Conservation (phyloP, 495 filamentous ascomycete species). For the Aspergillus funiculosus region DNA sequence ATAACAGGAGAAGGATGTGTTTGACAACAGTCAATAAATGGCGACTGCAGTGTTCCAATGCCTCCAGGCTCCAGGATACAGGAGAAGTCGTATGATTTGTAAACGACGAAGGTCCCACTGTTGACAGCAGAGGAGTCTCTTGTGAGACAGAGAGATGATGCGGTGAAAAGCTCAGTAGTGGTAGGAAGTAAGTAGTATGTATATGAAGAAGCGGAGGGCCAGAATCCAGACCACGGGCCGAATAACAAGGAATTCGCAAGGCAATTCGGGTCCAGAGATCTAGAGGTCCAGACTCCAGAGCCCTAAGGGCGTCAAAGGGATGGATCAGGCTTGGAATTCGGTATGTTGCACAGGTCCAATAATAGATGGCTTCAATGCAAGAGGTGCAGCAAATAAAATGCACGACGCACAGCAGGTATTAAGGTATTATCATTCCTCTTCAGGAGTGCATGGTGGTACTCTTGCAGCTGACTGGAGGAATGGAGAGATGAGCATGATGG, state of each 20-base stretch:
- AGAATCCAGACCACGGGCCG: constrained; percentile 11
- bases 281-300: too few relatives aligned
- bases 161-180: constrained; percentile 10
- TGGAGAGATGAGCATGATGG: constrained; percentile 12
- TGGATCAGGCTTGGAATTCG: constrained; percentile 11
- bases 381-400: constrained; percentile 22
- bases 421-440: constrained; percentile 15
- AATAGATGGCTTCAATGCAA: constrained; percentile 6
- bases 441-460: constrained; percentile 21
- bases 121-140: constrained; percentile 3
- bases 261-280: constrained; percentile 1
- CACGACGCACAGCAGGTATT: constrained; percentile 24
- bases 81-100: background rate
- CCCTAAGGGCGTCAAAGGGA: too few relatives aligned
- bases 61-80: constrained; percentile 1
- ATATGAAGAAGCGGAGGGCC: constrained; percentile 1
- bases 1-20: constrained; percentile 5
- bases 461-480: constrained; percentile 22
- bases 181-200: background rate
- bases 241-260: constrained; percentile 4
- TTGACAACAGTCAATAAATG: constrained; percentile 7
- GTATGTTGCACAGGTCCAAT: constrained; percentile 12
- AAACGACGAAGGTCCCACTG: background rate
- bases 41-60: constrained; percentile 2
- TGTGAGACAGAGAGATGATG: constrained; percentile 5